Conservation (phyloP, 805 yeast genomes). For the Ogataea nakhonphanomensis region DNA sequence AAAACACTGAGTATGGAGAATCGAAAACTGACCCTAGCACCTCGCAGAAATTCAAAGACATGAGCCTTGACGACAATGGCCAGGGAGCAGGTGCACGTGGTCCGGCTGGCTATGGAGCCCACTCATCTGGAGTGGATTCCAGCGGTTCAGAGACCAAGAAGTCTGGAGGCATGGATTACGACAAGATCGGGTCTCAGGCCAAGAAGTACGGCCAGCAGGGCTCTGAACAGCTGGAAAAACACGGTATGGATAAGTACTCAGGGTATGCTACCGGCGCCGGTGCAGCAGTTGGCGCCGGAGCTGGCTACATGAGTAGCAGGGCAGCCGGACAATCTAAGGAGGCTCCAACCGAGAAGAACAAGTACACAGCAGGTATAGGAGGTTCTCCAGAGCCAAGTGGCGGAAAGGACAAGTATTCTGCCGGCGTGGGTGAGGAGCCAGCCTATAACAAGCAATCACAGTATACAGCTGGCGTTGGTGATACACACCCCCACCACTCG, state of each 20-base stretch:
- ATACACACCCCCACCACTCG: not conserved
- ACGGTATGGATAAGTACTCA: conserved; percentile 9
- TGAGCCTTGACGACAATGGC: no score
- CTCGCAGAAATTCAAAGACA: no score
- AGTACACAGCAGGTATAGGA: conserved; percentile 1
- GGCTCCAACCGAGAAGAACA: conserved; percentile 6
- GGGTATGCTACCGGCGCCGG: conserved; percentile 14
- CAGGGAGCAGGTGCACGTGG: no score
- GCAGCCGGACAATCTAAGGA: not conserved
- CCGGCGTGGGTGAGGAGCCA: conserved; percentile 6
- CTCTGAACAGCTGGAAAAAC: conserved; percentile 7
- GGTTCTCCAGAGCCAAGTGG: conserved; percentile 2
- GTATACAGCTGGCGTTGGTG: conserved; percentile 8
- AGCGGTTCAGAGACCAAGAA: not conserved
- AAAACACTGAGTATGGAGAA: no score
- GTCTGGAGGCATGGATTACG: conserved; percentile 1
- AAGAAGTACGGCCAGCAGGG: conserved; percentile 7
- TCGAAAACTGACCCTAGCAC: no score
- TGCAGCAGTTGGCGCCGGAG: conserved; percentile 12
- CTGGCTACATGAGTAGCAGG: conserved; percentile 6
- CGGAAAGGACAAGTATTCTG: conserved; percentile 5
- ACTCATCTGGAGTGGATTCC: not conserved
- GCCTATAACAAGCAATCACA: not conserved
- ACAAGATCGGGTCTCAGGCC: conserved; percentile 5
- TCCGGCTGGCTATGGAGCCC: no score